phyloP scores from a whole-genome alignment of 805 yeast species.

The Cyberlindnera mycetangii region DNA sequence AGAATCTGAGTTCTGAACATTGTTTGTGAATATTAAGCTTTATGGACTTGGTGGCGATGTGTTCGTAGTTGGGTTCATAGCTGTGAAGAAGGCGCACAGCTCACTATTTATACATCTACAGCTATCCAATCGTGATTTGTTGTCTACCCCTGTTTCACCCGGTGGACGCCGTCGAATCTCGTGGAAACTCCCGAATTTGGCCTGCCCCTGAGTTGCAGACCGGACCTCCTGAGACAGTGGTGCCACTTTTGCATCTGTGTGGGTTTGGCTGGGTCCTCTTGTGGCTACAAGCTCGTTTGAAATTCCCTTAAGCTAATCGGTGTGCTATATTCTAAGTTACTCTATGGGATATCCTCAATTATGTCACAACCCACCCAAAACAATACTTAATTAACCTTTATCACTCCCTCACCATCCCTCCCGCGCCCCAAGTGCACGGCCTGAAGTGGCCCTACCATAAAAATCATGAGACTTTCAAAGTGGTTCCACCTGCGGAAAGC shows the following conservation, averaged over 20 bases:
- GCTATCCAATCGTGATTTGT: no score
- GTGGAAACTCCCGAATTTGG: background rate
- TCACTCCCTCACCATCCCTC: background rate
- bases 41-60: background rate
- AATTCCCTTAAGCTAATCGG: background rate
- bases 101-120: background rate
- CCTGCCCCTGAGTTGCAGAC: background rate
- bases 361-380: no score
- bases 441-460: background rate
- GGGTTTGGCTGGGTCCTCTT: background rate
- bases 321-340: no score
- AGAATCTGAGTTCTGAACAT: constrained; percentile 27
- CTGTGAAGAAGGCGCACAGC: background rate
- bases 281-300: background rate
- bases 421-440: no score
- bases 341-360: no score
- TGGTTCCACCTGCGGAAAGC: background rate
- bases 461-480: constrained; percentile 5
- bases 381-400: background rate
- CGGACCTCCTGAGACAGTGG: background rate
- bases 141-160: background rate
- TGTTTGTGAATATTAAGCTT: constrained; percentile 10
- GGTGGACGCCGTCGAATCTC: background rate
- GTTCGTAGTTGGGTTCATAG: background rate
- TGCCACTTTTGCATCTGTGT: constrained; percentile 8